phyloP scores from a whole-genome alignment of 108 stramenopile species.

The Epipyxis sp. region DNA sequence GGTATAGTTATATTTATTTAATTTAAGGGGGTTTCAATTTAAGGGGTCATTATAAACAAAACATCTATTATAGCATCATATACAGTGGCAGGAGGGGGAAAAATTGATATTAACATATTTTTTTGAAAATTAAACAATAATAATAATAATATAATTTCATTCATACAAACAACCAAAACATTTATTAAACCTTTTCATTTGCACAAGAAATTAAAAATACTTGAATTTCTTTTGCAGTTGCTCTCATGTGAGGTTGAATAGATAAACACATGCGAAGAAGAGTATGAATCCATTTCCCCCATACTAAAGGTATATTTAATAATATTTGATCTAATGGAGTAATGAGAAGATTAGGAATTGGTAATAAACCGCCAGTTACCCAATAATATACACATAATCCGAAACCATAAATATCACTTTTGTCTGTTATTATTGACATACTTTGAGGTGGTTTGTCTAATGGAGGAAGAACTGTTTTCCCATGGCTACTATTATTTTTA shows the following conservation, averaged over 20 bases:
- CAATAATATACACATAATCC: slow-evolving; percentile 7
- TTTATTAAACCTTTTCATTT: background rate
- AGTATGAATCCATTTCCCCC: background rate
- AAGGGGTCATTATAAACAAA: too few species aligned
- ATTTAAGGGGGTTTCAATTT: too few species aligned
- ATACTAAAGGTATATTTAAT: background rate
- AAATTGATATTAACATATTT: too few species aligned
- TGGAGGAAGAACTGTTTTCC: too few species aligned
- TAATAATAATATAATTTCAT: background rate
- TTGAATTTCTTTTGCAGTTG: background rate
- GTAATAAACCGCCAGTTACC: background rate
- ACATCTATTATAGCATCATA: too few species aligned
- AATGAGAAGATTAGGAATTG: background rate
- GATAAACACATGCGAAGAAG: background rate
- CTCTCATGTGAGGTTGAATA: background rate
- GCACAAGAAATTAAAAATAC: background rate
- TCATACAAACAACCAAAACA: background rate
- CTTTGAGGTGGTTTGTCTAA: background rate
- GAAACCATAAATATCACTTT: background rate
- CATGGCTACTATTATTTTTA: too few species aligned
- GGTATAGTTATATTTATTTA: too few species aligned
- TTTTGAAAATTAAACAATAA: too few species aligned
- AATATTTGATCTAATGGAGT: background rate
- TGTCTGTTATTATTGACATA: background rate
- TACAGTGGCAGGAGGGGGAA: too few species aligned